Conservation (phyloP, 1,284 basidiomycete genomes). For the Volvariella volvacea region DNA sequence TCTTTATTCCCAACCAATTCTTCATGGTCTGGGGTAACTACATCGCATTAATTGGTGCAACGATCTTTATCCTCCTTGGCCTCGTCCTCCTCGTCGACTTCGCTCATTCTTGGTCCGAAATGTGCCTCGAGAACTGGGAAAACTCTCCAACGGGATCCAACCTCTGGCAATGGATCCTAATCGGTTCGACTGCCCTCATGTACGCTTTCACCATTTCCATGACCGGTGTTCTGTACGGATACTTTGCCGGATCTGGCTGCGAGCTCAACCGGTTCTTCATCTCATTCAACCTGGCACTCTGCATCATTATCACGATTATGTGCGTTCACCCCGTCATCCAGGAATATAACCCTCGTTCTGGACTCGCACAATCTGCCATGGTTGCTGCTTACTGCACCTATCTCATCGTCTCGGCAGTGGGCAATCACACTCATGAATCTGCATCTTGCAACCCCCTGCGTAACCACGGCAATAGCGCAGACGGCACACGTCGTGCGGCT, state of each 20-base stretch:
- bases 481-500: conserved; percentile 78
- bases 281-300: conserved; percentile 85
- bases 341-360: conserved; percentile 90
- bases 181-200: conserved; percentile 88
- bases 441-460: conserved; percentile 86
- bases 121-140: conserved; percentile 95
- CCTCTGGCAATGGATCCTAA: conserved; percentile 94
- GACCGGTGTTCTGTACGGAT: conserved; percentile 86
- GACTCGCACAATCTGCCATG: conserved; percentile 94
- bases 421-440: conserved; percentile 84
- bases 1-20: conserved; percentile 92
- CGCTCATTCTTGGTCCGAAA: conserved; percentile 97
- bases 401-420: conserved; percentile 89
- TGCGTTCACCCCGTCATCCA: conserved; percentile 87
- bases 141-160: conserved; percentile 67
- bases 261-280: conserved; percentile 93
- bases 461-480: conserved; percentile 44
- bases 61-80: conserved; percentile 92
- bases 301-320: conserved; percentile 75
- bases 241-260: conserved; percentile 86
- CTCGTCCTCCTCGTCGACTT: conserved; percentile 98
- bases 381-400: conserved; percentile 98
- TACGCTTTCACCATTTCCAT: conserved; percentile 81
- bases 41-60: conserved; percentile 85
- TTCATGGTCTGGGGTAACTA: conserved; percentile 98